Evolutionary conservation across 2,329 filamentous ascomycete genomes (phyloP), one percentile per base, ranked within the genome.

Genomic region (Mycosphaerelloides madeirae): DNA sequence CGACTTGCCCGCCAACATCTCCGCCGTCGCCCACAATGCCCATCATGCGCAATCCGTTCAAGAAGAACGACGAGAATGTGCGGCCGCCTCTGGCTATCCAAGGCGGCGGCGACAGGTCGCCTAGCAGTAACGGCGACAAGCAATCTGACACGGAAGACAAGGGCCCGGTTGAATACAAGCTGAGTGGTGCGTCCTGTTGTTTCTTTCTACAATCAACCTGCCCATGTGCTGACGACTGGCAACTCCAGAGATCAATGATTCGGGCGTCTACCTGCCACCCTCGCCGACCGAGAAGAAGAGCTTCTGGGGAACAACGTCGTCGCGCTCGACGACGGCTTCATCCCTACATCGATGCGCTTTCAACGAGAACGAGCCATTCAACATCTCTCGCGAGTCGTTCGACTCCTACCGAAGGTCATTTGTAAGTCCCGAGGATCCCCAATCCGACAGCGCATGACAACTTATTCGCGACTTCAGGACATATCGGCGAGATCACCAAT

Each of bases 401-500:
- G 93, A 97, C 65, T 95, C 90, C 3, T 97, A 97, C 69, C 79
- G 93, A 52, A 82, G 93, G 60, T 96, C 90, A 53, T 97, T 97
- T 72, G 91, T 95, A 78, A 57, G 84, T 40, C 22, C 22, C n/a
- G 13, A 22, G n/a, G 5, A 7, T 9, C 16, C 9, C 3, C 4
- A 13, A 9, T 31, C 9, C 28, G 14, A 31, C 6, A 16, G n/a
- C 14, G 20, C 37, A 38, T n/a, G 20, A 32, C 13, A 38, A 37
- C 44, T 49, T 35, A 52, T 44, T 14, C 36, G 37, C 9, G n/a
- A 36, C 15, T 40, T 46, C 59, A 95, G 90, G 90, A 97, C 63
- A 94, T 97, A 49, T 90, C 85, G 38, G 91, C 90, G 31, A 83
- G 83, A 52, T 93, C 88, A 31, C 91, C 89, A 7, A 71, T 96